These are phyloP conservation scores for Pyrenula aspistea DNA, from an alignment of 495 filamentous ascomycete genomes.

Conservation along the genomic window DNA sequence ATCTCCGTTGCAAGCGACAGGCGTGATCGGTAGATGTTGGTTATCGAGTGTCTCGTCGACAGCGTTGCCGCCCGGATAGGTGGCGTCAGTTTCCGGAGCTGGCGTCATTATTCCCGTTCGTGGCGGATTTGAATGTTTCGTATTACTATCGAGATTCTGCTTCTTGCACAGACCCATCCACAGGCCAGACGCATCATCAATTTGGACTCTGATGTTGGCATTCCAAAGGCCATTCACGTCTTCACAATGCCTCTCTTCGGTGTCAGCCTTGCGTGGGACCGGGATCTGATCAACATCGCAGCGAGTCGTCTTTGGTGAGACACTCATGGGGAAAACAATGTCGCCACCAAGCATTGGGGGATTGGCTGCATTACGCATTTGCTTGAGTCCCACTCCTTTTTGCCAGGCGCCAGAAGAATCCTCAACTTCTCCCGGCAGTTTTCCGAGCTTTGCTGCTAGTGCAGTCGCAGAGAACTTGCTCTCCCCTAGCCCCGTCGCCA, in stretches of 20 bases:
- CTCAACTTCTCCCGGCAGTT: constrained; percentile 12
- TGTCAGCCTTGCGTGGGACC: constrained; percentile 17
- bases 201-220: constrained; percentile 11
- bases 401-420: constrained; percentile 23
- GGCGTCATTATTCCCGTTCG: constrained; percentile 17
- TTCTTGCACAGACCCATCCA: constrained; percentile 54
- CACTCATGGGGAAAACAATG: constrained; percentile 61
- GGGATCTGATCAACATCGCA: constrained; percentile 50
- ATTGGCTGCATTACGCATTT: constrained; percentile 39
- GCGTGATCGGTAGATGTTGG: constrained; percentile 3
- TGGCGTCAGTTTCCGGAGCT: constrained; percentile 8
- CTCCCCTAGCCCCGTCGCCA: constrained; percentile 5
- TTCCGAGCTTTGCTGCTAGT: constrained; percentile 12
- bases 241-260: constrained; percentile 23
- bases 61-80: not conserved
- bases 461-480: constrained; percentile 7
- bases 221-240: constrained; percentile 31
- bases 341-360: constrained; percentile 81
- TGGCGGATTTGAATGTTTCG: not conserved
- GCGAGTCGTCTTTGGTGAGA: constrained; percentile 67
- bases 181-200: constrained; percentile 31
- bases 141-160: constrained; percentile 4
- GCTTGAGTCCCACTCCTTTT: constrained; percentile 30
- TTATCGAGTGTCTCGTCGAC: not conserved
- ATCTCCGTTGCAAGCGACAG: constrained; percentile 3